Evolutionary conservation across 78 protist genomes (phyloP).

Genomic region (Mastigamoeba balamuthi): DNA sequence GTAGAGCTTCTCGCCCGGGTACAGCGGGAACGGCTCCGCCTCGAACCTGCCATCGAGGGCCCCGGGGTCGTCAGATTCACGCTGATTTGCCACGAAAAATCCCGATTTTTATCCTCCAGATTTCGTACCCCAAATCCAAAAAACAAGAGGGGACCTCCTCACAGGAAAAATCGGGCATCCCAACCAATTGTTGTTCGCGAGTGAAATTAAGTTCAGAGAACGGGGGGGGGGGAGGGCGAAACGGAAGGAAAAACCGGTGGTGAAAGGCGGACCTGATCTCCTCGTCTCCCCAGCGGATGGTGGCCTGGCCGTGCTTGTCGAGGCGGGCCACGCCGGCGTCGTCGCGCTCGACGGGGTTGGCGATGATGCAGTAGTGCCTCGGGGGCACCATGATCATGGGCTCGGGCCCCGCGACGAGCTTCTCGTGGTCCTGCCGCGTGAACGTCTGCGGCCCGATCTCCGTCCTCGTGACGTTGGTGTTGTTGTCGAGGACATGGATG

Average conservation of each 20-base stretch:
- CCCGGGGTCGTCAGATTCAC: too few species aligned
- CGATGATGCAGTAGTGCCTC: constrained; percentile 60
- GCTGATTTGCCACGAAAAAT: too few species aligned
- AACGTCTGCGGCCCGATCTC: constrained; percentile 73
- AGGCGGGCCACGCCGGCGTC: constrained; percentile 17
- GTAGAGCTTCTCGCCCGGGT: constrained; percentile 74
- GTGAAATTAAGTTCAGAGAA: too few species aligned
- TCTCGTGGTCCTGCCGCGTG: constrained; percentile 72
- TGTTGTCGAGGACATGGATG: constrained; percentile 65
- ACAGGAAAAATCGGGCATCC: too few species aligned
- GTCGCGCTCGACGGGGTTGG: constrained; percentile 54
- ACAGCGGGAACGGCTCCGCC: constrained; percentile 70
- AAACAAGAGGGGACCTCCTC: too few species aligned
- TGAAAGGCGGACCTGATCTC: constrained; percentile 73
- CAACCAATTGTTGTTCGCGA: too few species aligned
- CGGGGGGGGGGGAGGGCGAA: too few species aligned
- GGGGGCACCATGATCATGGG: constrained; percentile 65
- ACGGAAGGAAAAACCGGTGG: too few species aligned
- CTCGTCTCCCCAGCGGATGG: constrained; percentile 61
- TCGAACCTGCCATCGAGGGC: too few species aligned
- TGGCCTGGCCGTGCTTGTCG: constrained; percentile 43
- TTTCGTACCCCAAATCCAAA: too few species aligned
- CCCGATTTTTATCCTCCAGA: too few species aligned
- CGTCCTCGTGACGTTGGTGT: constrained; percentile 57
- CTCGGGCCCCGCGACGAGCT: constrained; percentile 57